Percentiles rank a stretch among this genome's conserved stretches.
These are phyloP conservation scores for Wickerhamiella dianesei DNA, from an alignment of 805 yeast genomes.

Conservation along the genomic window DNA sequence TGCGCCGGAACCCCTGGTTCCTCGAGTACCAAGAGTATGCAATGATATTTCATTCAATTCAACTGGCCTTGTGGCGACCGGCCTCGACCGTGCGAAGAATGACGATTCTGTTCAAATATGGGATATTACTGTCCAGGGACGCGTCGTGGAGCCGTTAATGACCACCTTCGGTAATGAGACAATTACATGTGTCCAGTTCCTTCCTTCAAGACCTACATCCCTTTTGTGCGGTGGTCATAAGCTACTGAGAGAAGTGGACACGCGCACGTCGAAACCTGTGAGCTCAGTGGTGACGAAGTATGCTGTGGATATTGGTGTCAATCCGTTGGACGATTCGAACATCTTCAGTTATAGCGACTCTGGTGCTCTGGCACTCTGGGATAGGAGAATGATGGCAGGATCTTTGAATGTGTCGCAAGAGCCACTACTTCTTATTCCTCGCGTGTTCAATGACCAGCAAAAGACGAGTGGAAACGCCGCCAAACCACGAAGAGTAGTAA, in stretches of 20 bases:
- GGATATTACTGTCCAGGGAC: constrained; percentile 36
- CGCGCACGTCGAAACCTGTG: constrained; percentile 30
- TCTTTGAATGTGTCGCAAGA: constrained; percentile 10
- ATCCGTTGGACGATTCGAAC: constrained; percentile 50
- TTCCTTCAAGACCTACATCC: constrained; percentile 40
- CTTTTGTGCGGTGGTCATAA: constrained; percentile 67
- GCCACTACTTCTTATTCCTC: constrained; percentile 18
- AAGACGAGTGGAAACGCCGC: constrained; percentile 14
- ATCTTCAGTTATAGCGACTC: constrained; percentile 73
- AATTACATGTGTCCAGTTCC: constrained; percentile 52
- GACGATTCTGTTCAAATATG: constrained; percentile 68
- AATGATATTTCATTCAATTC: constrained; percentile 59
- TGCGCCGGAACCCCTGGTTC: background rate
- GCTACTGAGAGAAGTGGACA: constrained; percentile 61
- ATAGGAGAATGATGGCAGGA: constrained; percentile 23
- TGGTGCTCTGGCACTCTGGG: constrained; percentile 63
- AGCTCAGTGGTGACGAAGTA: constrained; percentile 52
- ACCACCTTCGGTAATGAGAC: constrained; percentile 62
- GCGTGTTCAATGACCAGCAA: constrained; percentile 15
- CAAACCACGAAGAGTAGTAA: constrained; percentile 4
- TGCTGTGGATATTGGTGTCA: constrained; percentile 52
- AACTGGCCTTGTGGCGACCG: constrained; percentile 56
- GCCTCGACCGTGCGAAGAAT: constrained; percentile 63
- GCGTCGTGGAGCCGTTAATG: constrained; percentile 14
- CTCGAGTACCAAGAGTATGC: constrained; percentile 56